These are phyloP conservation scores for Aspergillus fructus DNA, from an alignment of 2,329 filamentous ascomycete species.

Conservation along the genomic window DNA sequence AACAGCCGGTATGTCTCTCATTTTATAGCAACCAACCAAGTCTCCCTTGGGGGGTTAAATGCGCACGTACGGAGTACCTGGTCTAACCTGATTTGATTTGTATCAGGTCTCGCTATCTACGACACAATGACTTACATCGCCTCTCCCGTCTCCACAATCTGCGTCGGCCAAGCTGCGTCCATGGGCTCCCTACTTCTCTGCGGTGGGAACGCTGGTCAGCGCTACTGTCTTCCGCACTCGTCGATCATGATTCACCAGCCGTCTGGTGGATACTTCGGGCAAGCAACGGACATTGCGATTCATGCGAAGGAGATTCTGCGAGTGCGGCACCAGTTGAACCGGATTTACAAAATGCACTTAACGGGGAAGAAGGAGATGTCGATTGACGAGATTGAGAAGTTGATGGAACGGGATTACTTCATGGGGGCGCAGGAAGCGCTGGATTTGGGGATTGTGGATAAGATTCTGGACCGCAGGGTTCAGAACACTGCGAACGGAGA, in stretches of 20 bases:
- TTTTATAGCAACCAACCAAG: neutral
- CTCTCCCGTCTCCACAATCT: slow-evolving; percentile 90
- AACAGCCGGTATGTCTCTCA: slow-evolving; percentile 62
- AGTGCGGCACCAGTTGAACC: slow-evolving; percentile 79
- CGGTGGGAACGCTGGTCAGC: slow-evolving; percentile 79
- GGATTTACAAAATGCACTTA: slow-evolving; percentile 84
- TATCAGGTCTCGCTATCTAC: slow-evolving; percentile 72
- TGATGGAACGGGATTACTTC: slow-evolving; percentile 98
- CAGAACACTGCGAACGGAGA: slow-evolving; percentile 24
- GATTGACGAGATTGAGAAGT: slow-evolving; percentile 79
- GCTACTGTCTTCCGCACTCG: slow-evolving; percentile 88
- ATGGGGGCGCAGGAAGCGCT: slow-evolving; percentile 84
- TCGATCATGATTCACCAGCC: slow-evolving; percentile 98
- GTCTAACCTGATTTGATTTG: neutral
- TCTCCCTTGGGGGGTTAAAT: too few species aligned
- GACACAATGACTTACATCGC: slow-evolving; percentile 98
- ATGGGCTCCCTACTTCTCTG: slow-evolving; percentile 91
- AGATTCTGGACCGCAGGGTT: slow-evolving; percentile 64
- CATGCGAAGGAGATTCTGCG: slow-evolving; percentile 96
- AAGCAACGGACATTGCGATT: slow-evolving; percentile 82
- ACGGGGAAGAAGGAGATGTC: slow-evolving; percentile 67
- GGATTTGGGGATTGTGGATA: slow-evolving; percentile 87
- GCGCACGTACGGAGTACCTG: neutral
- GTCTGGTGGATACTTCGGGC: slow-evolving; percentile 68
- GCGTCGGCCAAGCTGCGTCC: slow-evolving; percentile 87